Conservation (phyloP, 305 asterid species). For the Nicotiana rustica region DNA sequence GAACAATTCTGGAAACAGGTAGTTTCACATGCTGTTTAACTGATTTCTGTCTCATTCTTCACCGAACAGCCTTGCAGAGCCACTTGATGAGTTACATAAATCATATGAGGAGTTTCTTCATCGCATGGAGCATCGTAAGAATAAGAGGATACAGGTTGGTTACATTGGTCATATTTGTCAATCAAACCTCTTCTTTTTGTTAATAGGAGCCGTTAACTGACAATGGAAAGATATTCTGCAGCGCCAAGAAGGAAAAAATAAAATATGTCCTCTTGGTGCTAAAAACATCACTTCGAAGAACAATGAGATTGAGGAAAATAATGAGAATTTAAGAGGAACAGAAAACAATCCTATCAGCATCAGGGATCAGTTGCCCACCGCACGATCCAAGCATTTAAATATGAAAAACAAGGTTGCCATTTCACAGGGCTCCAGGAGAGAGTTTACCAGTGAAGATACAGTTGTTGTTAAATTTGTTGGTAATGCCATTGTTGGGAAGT, state of each 20-base stretch:
- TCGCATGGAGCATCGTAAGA: constrained; percentile 63
- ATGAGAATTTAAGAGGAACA: constrained; percentile 43
- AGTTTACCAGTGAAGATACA: constrained; percentile 56
- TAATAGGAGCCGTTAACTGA: constrained; percentile 44
- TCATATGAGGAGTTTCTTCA: constrained; percentile 82
- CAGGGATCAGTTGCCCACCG: constrained; percentile 33
- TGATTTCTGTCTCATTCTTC: constrained; percentile 32
- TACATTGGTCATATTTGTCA: constrained; percentile 34
- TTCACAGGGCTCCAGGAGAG: constrained; percentile 41
- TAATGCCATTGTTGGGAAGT: constrained; percentile 75
- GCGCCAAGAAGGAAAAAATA: constrained; percentile 53
- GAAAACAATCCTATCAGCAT: constrained; percentile 36
- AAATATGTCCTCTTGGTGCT: constrained; percentile 37
- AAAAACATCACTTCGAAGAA: constrained; percentile 37
- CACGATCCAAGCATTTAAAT: constrained; percentile 39
- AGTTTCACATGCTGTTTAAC: constrained; percentile 21
- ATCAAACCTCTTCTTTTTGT: constrained; percentile 27
- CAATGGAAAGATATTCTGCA: constrained; percentile 46
- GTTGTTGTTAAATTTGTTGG: constrained; percentile 69
- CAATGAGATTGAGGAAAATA: constrained; percentile 41
- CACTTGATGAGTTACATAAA: constrained; percentile 81
- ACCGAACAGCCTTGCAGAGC: constrained; percentile 83
- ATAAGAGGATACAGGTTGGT: constrained; percentile 71
- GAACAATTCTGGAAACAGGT: constrained; percentile 8
- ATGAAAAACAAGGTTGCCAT: constrained; percentile 41